Evolutionary conservation across 2,329 filamentous ascomycete species (phyloP).

Genomic region (Sphaerulina musiva): DNA sequence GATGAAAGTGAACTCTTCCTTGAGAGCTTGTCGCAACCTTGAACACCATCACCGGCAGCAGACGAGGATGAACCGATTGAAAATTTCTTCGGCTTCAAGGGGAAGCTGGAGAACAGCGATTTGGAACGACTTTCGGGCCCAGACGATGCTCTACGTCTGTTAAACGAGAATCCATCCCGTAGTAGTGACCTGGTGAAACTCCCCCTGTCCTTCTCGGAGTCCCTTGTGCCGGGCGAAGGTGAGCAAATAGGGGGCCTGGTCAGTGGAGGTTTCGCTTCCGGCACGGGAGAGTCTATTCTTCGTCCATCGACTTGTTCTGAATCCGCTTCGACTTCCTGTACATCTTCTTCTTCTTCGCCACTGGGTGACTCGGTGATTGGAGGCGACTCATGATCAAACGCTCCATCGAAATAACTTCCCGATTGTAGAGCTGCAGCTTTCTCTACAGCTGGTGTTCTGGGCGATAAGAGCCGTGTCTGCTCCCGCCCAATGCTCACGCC

Average conservation of each 20-base stretch:
- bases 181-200: conserved; percentile 29
- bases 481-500: conserved; percentile 54
- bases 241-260: conserved; percentile 16
- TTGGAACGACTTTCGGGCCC: conserved; percentile 32
- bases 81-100: conserved; percentile 29
- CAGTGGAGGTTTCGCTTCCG: not conserved
- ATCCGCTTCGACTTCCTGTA: not conserved
- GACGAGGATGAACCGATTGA: conserved; percentile 27
- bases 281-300: conserved; percentile 7
- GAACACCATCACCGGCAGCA: conserved; percentile 6
- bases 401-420: conserved; percentile 42
- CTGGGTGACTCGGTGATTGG: conserved; percentile 5
- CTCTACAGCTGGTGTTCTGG: conserved; percentile 52
- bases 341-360: not conserved
- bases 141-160: conserved; percentile 37
- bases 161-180: conserved; percentile 35
- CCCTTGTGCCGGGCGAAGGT: conserved; percentile 40
- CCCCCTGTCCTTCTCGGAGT: conserved; percentile 31
- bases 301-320: not conserved
- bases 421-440: conserved; percentile 50
- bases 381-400: not conserved
- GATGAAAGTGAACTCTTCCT: not conserved
- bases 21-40: not conserved
- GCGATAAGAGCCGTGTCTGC: conserved; percentile 52
- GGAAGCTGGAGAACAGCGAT: conserved; percentile 27